Evolutionary conservation across 2,329 filamentous ascomycete species (phyloP).

Genomic region (Colletotrichum liaoningense): DNA sequence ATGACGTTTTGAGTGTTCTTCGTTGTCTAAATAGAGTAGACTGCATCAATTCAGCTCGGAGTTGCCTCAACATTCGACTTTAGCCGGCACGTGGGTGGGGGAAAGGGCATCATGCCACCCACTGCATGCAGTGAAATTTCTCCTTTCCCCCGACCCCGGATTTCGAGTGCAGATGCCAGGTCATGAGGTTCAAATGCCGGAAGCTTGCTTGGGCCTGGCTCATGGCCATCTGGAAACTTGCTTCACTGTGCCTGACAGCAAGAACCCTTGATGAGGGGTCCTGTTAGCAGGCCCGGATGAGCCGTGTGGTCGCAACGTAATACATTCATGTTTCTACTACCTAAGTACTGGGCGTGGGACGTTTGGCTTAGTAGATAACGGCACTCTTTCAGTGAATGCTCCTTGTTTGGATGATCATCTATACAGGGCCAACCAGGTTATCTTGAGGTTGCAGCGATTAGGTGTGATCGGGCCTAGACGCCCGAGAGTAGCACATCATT

Average conservation of each 20-base stretch:
- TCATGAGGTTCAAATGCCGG: neutral
- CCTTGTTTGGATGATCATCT: neutral
- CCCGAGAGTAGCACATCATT: neutral
- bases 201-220: neutral
- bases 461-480: neutral
- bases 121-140: neutral
- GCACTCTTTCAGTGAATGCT: neutral
- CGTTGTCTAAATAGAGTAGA: neutral
- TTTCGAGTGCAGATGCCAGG: neutral
- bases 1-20: too few relatives aligned
- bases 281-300: neutral
- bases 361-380: neutral
- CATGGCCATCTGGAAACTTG: too few relatives aligned
- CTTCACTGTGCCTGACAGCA: neutral
- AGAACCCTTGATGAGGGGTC: too few relatives aligned
- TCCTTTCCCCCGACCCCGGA: constrained; percentile 23
- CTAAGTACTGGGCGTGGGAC: too few relatives aligned
- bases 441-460: neutral
- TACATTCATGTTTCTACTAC: too few relatives aligned
- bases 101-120: neutral
- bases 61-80: neutral
- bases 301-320: neutral
- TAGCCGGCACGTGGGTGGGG: constrained; percentile 19
- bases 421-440: neutral
- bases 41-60: neutral